Conservation (phyloP, 768 basidiomycete species). For the Tulasnella sp. region DNA sequence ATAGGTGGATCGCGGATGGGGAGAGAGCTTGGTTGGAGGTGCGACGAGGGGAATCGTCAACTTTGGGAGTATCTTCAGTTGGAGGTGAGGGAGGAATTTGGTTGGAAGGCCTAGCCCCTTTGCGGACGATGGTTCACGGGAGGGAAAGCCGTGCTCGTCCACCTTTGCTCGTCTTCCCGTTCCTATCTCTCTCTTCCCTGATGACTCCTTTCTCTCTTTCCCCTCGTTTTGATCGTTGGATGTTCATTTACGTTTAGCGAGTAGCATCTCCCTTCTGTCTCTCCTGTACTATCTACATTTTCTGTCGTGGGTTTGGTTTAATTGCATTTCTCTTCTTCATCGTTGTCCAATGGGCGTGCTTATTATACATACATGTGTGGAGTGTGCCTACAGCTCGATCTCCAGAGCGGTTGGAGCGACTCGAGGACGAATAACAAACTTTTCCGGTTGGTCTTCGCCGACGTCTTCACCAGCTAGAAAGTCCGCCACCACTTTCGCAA, state of each 20-base stretch:
- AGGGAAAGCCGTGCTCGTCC: conserved; percentile 27
- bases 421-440: not conserved
- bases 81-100: not conserved
- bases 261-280: not conserved
- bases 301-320: not conserved
- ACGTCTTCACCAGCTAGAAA: conserved; percentile 36
- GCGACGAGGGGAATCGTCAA: not conserved
- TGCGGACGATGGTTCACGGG: conserved; percentile 27
- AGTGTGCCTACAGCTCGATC: not conserved
- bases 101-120: not conserved
- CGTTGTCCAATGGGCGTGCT: not conserved
- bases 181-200: not conserved
- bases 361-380: too few species aligned
- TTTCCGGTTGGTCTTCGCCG: not conserved
- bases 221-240: not conserved
- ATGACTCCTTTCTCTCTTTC: not conserved
- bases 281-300: not conserved
- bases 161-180: conserved; percentile 8
- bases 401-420: not conserved
- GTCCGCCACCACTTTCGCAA: conserved; percentile 45
- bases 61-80: not conserved
- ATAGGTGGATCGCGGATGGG: not conserved
- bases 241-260: conserved; percentile 3
- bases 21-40: not conserved
- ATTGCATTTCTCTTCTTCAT: not conserved